phyloP scores from a whole-genome alignment of 768 basidiomycete genomes.

The Serendipita vermifera region DNA sequence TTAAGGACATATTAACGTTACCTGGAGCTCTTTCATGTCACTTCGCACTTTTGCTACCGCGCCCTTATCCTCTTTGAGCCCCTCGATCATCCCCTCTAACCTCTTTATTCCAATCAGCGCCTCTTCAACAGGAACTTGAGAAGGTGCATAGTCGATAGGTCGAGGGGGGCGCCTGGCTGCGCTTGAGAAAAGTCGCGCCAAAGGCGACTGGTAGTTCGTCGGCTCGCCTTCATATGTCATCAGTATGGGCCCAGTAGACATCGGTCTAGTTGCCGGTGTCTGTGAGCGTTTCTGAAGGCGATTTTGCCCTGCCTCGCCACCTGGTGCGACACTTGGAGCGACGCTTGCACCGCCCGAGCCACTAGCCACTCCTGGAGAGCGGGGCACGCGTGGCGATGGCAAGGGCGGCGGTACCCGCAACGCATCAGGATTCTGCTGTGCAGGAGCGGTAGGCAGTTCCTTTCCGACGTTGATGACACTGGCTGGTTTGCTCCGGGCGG shows the following conservation, averaged over 20 bases:
- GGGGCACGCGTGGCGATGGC: not conserved
- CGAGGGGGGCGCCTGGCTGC: not conserved
- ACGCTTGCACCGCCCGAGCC: not conserved
- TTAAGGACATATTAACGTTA: slow-evolving; percentile 22
- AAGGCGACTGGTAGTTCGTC: slow-evolving; percentile 8
- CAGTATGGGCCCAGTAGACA: slow-evolving; percentile 26
- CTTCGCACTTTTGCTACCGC: slow-evolving; percentile 57
- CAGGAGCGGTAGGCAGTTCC: slow-evolving; percentile 24
- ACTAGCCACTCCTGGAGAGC: not conserved
- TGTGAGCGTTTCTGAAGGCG: not conserved
- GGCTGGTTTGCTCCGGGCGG: slow-evolving; percentile 19
- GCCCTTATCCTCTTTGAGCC: slow-evolving; percentile 33
- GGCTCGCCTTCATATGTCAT: slow-evolving; percentile 28
- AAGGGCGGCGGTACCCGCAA: not conserved
- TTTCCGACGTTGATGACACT: slow-evolving; percentile 18
- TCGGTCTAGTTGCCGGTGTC: slow-evolving; percentile 23
- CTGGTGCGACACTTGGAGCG: too few species aligned
- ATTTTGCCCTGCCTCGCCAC: too few species aligned
- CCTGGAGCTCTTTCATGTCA: slow-evolving; percentile 76
- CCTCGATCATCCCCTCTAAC: slow-evolving; percentile 51
- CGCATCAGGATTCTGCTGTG: not conserved
- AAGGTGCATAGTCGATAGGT: slow-evolving; percentile 7
- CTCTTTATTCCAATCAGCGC: slow-evolving; percentile 20
- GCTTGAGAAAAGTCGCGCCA: slow-evolving; percentile 13
- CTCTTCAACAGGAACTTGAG: not conserved